Base-by-base conservation (phyloP, 1,284 basidiomycete genomes). In the Moesziomyces sp. region DNA sequence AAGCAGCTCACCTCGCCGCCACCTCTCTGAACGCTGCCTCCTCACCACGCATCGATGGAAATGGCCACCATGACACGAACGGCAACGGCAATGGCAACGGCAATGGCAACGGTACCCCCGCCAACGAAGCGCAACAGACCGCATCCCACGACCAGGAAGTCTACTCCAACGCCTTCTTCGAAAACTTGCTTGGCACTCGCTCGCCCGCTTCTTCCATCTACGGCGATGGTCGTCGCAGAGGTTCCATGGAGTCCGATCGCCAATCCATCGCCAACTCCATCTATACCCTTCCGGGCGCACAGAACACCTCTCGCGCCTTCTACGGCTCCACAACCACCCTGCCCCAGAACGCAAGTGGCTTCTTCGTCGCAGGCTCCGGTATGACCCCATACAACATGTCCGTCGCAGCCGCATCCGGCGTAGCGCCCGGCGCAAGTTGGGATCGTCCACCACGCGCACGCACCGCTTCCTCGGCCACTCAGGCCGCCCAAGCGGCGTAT, bases 171-270 rank as follows among this genome's bases (percentile, higher is more conserved):
- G 70, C 57, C n/a, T 73, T 73, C 49, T 73, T 68, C 38, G 64
- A 73, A 7, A 64, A 64, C 19, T 45, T 73, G 47, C 65, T 73
- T 5, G 57, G 61, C 24, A 44, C 58, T 3, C 62, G 58, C 40
- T 79, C 78, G 10, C 74, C 69, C 3, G 74, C 76, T 4, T 80
- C 78, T 13, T 80, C 78, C 16, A 61, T 78, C 53, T 78, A 78
- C 42, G 76, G 67, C 46, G 74, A 72, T 16, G 65, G 51, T 8
- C 56, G 74, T 19, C 62, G 75, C 23, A 56, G 71, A 44, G 74
- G 65, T 23, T 80, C 78, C 7, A 59, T 77, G 35, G 78, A 80
- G 49, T 80, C 78, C 21, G 78, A 80, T 56, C 64, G 73, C 11
- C 70, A 72, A 30, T 77, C 76, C 13, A 71, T 80, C 19, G 68